Evolutionary conservation across 2,329 filamentous ascomycete species (phyloP).

Genomic region (Fusarium clavum): DNA sequence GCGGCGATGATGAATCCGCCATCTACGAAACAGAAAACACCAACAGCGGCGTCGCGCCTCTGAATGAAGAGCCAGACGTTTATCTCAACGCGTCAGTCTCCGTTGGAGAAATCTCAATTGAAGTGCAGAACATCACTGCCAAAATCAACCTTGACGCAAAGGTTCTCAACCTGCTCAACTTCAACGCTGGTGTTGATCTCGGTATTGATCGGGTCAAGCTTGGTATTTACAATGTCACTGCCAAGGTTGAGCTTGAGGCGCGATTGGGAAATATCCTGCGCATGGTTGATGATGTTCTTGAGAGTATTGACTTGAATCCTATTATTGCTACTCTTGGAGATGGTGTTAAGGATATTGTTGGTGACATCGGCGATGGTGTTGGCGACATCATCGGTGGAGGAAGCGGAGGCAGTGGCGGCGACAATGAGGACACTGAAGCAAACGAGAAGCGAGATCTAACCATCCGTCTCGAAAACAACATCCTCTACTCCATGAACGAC

Average conservation of each 20-base stretch:
- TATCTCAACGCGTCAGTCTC: constrained; percentile 28
- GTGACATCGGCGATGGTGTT: constrained; percentile 15
- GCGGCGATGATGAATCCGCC: constrained; percentile 24
- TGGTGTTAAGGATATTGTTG: constrained; percentile 9
- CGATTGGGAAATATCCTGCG: constrained; percentile 23
- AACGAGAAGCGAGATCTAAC: constrained; percentile 24
- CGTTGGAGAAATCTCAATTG: constrained; percentile 24
- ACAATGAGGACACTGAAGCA: background rate
- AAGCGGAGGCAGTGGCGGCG: background rate
- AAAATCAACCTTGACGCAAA: constrained; percentile 31
- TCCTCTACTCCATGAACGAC: constrained; percentile 30
- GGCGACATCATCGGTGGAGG: background rate
- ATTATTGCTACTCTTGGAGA: constrained; percentile 23
- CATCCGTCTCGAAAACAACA: constrained; percentile 23
- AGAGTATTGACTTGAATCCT: constrained; percentile 26
- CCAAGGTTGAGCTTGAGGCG: constrained; percentile 29
- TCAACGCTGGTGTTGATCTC: constrained; percentile 29
- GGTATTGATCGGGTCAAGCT: constrained; percentile 29
- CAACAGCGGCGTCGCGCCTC: constrained; percentile 13
- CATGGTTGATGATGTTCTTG: constrained; percentile 31
- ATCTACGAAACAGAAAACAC: constrained; percentile 32
- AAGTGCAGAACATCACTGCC: constrained; percentile 25
- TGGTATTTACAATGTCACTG: constrained; percentile 30
- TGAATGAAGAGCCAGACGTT: constrained; percentile 24
- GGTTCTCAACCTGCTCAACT: constrained; percentile 29